A percentile compares a stretch with the other conserved stretches of the same genome.
Conservation (phyloP, 805 yeast genomes). For the Vanderwaltozyma verrucispora region DNA sequence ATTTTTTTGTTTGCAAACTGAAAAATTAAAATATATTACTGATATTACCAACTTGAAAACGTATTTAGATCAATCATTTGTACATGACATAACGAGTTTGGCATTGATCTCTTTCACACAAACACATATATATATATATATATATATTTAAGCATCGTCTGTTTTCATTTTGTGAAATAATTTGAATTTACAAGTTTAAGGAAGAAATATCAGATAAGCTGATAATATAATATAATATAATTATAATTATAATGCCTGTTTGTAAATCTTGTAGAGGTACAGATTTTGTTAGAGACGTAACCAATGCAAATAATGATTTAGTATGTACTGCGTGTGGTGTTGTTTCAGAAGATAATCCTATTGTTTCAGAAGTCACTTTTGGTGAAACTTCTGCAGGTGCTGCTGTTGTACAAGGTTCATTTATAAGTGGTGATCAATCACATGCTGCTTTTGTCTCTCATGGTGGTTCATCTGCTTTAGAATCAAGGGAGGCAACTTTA, state of each 20-base stretch:
- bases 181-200: too few species aligned
- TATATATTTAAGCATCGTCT: too few species aligned
- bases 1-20: too few species aligned
- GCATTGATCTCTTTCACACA: too few species aligned
- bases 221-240: too few species aligned
- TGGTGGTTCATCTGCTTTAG: slow-evolving; percentile 65
- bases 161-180: too few species aligned
- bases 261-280: slow-evolving; percentile 46
- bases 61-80: too few species aligned
- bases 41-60: too few species aligned
- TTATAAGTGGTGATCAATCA: slow-evolving; percentile 78
- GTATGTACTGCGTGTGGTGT: slow-evolving; percentile 79
- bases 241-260: slow-evolving; percentile 14
- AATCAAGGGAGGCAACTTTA: slow-evolving; percentile 81
- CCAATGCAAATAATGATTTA: slow-evolving; percentile 59
- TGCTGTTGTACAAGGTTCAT: slow-evolving; percentile 91
- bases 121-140: too few species aligned
- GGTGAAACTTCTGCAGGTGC: slow-evolving; percentile 91
- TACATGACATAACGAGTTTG: too few species aligned
- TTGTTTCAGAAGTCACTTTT: slow-evolving; percentile 90
- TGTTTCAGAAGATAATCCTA: slow-evolving; percentile 85
- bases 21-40: too few species aligned
- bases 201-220: too few species aligned
- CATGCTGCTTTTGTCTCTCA: slow-evolving; percentile 47
- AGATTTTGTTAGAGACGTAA: slow-evolving; percentile 41